Evolutionary conservation across 805 yeast species (phyloP), one percentile per base, ranked within the genome.

Genomic region (Brettanomyces sp.): DNA sequence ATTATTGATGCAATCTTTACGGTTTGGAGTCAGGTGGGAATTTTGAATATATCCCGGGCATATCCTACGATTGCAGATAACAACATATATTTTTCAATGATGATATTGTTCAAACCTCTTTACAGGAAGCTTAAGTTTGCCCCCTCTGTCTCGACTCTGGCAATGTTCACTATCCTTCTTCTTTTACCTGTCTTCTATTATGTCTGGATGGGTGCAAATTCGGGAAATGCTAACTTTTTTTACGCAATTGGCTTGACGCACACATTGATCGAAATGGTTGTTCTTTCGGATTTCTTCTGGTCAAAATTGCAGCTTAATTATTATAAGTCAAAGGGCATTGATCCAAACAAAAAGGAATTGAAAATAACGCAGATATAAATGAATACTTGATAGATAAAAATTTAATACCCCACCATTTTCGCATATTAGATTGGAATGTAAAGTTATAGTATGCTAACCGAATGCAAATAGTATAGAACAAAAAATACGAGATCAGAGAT

Each of bases 191-290:
- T 87, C 8, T 93, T 91, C 61, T 89, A 89, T 67, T 88, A 88
- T 62, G 75, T 93, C 49, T 93, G 99, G 99, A 86, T 91, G 53
- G 84, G 82, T 48, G 71, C 87, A 47, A 96, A 96, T 12, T 87
- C 93, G 32, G 99, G 99, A 25, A 93, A 93, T 66, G 82, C 96
- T 44, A 93, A 93, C 64, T 93, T 93, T 69, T 93, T 89, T 68
- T 93, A 91, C 67, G 96, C 98, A 36, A 85, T 93, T 56, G 87
- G 93, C 3, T 72, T 93, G 48, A 85, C 83, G 3, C 83, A 88
- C 63, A 81, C 85, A 0, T 67, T 80, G 7, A 85, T 89, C 3
- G 73, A 88, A 52, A 78, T 80, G 0, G 62, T 85, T 30, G 69
- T 86, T 3, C 56, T 89, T 14, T 73, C 82, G 39, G 98, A 93